These are phyloP conservation scores for Yarrowia phangngaensis DNA, from an alignment of 805 yeast species.

Conservation along the genomic window DNA sequence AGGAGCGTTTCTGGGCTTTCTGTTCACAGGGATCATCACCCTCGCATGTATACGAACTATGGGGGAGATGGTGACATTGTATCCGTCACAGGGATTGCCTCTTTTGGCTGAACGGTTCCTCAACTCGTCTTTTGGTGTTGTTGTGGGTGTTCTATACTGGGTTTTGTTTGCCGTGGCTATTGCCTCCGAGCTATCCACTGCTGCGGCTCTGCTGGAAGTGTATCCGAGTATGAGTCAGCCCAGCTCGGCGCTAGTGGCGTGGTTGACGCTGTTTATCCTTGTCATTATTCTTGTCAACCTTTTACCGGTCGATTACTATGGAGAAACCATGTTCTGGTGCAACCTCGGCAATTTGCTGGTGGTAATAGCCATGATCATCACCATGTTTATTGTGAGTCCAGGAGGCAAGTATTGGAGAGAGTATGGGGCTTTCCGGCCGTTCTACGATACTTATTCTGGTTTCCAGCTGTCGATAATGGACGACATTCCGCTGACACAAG, in stretches of 20 bases:
- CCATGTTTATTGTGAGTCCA: constrained; percentile 60
- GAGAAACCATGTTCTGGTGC: constrained; percentile 65
- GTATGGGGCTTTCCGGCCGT: constrained; percentile 70
- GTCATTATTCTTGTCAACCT: constrained; percentile 51
- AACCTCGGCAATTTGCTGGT: constrained; percentile 56
- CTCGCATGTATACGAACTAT: constrained; percentile 66
- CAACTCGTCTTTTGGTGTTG: constrained; percentile 57
- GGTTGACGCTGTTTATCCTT: constrained; percentile 57
- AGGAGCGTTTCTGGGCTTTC: constrained; percentile 66
- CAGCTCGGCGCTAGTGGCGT: constrained; percentile 56
- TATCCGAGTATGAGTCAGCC: constrained; percentile 56
- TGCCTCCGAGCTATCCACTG: constrained; percentile 78
- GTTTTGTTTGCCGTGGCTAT: constrained; percentile 65
- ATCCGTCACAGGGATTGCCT: constrained; percentile 72
- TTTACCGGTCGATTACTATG: constrained; percentile 66
- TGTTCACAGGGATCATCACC: constrained; percentile 61
- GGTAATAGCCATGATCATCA: constrained; percentile 48
- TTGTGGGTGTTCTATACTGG: constrained; percentile 71
- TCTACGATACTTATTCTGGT: constrained; percentile 23
- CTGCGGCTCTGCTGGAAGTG: constrained; percentile 69
- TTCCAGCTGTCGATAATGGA: constrained; percentile 1
- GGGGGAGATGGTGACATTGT: constrained; percentile 76
- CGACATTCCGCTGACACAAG: constrained; percentile 6
- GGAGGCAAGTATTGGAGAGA: constrained; percentile 53
- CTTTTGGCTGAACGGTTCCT: constrained; percentile 69